Percentiles rank a stretch among this genome's conserved stretches.
Evolutionary conservation across 2,329 filamentous ascomycete species (phyloP).

Genomic region (Colletotrichum gloeosporioides): DNA sequence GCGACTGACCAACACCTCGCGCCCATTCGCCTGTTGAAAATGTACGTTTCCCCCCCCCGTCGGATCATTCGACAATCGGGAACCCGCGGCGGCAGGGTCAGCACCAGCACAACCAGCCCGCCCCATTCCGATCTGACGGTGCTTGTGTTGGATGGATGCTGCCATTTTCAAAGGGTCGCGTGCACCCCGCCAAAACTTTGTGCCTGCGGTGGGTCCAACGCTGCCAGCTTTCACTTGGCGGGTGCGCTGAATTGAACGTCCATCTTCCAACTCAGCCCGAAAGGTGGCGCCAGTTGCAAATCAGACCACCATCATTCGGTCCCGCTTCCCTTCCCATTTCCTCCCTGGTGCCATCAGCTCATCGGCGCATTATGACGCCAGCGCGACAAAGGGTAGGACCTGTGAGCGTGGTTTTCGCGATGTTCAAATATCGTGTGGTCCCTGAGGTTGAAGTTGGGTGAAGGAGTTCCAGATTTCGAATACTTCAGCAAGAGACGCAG

Average conservation of each 20-base stretch:
- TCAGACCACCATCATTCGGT: constrained; percentile 20
- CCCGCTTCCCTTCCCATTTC: background rate
- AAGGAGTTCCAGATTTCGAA: accelerated
- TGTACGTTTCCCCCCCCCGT: background rate
- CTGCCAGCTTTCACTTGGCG: background rate
- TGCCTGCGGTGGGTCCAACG: background rate
- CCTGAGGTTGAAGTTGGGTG: background rate
- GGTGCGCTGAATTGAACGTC: too few species aligned
- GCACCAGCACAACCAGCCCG: background rate
- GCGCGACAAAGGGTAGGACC: background rate
- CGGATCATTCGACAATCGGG: constrained; percentile 5
- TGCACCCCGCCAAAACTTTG: background rate
- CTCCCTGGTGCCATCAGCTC: background rate
- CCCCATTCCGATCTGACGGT: background rate
- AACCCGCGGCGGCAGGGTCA: background rate
- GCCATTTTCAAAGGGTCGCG: background rate
- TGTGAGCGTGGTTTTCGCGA: background rate
- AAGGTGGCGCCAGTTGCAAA: constrained; percentile 12
- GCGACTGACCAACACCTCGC: background rate
- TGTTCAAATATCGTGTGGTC: constrained; percentile 12
- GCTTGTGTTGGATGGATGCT: background rate
- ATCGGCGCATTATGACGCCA: constrained; percentile 21
- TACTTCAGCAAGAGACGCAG: background rate
- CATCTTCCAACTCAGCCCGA: background rate
- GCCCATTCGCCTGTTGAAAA: background rate